phyloP scores from a whole-genome alignment of 2,329 filamentous ascomycete genomes.

The Aspergillus puulaauensis region DNA sequence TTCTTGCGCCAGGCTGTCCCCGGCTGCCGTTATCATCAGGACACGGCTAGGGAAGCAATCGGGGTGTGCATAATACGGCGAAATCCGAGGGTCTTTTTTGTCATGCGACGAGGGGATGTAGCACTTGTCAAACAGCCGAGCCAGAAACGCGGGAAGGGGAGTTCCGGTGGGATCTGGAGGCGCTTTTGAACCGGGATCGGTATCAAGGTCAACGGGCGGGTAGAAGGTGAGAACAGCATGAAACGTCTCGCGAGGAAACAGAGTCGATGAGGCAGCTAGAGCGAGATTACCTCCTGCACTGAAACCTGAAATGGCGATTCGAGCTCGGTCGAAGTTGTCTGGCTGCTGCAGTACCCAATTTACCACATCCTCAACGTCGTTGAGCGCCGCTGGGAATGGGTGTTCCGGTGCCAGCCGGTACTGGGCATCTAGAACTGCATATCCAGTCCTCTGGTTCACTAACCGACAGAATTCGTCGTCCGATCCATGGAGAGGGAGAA shows the following conservation, averaged over 20 bases:
- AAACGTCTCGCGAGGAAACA: conserved; percentile 33
- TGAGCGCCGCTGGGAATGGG: conserved; percentile 40
- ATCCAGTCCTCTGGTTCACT: conserved; percentile 25
- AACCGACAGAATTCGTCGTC: conserved; percentile 33
- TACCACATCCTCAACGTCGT: conserved; percentile 43
- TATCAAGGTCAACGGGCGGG: conserved; percentile 27
- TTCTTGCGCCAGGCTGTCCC: conserved; percentile 30
- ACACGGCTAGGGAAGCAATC: conserved; percentile 30
- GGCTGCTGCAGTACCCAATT: conserved; percentile 35
- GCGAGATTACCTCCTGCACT: conserved; percentile 45
- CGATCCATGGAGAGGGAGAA: conserved; percentile 30
- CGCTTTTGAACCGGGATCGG: conserved; percentile 18
- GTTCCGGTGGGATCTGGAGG: conserved; percentile 22
- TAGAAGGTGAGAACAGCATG: conserved; percentile 35
- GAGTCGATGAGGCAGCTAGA: conserved; percentile 30
- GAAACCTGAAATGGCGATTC: conserved; percentile 42
- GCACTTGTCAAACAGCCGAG: conserved; percentile 30
- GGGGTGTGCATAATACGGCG: conserved; percentile 27
- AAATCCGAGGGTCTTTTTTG: conserved; percentile 32
- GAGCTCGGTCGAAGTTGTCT: conserved; percentile 32
- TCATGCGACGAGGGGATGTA: conserved; percentile 28
- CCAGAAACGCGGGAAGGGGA: conserved; percentile 22
- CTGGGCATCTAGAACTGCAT: conserved; percentile 38
- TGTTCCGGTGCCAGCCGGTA: conserved; percentile 44
- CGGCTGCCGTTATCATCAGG: conserved; percentile 31